Conservation (phyloP, 2,329 filamentous ascomycete species). For the Aspergillus sp. region DNA sequence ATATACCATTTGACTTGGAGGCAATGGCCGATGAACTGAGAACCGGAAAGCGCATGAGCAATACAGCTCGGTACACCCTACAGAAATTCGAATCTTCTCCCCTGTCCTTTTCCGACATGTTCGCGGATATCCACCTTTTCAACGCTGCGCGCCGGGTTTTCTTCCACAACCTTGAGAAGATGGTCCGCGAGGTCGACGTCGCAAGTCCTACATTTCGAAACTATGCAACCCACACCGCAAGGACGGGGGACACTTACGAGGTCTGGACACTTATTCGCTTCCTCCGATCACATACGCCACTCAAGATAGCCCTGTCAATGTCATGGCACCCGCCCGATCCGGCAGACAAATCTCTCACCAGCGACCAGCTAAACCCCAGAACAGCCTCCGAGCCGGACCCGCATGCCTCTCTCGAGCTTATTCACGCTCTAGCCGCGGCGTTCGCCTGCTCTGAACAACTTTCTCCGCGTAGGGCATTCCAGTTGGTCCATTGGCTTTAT, state of each 20-base stretch:
- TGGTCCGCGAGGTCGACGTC: conserved; percentile 34
- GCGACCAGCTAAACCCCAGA: conserved; percentile 24
- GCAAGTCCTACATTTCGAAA: conserved; percentile 33
- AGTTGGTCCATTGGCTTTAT: conserved; percentile 50
- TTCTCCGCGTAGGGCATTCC: conserved; percentile 43
- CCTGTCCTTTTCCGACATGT: conserved; percentile 28
- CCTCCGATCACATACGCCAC: conserved; percentile 36
- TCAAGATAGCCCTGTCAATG: conserved; percentile 39
- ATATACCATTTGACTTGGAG: conserved; percentile 31
- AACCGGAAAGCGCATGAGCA: conserved; percentile 23
- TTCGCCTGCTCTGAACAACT: conserved; percentile 41
- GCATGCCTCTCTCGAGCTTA: conserved; percentile 40
- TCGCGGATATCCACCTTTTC: conserved; percentile 27
- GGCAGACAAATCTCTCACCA: conserved; percentile 26
- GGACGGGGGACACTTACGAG: conserved; percentile 28
- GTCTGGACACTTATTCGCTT: conserved; percentile 34
- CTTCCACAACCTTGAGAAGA: conserved; percentile 29
- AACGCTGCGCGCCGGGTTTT: conserved; percentile 27
- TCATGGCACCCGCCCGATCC: conserved; percentile 28
- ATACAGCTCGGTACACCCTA: conserved; percentile 24
- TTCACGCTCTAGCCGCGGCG: conserved; percentile 47
- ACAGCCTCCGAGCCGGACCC: conserved; percentile 30
- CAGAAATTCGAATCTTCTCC: conserved; percentile 28
- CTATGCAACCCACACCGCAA: conserved; percentile 30
- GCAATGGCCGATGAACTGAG: conserved; percentile 29